Base-by-base conservation (phyloP, 257 asterid genomes). In the Handroanthus guayacan region DNA sequence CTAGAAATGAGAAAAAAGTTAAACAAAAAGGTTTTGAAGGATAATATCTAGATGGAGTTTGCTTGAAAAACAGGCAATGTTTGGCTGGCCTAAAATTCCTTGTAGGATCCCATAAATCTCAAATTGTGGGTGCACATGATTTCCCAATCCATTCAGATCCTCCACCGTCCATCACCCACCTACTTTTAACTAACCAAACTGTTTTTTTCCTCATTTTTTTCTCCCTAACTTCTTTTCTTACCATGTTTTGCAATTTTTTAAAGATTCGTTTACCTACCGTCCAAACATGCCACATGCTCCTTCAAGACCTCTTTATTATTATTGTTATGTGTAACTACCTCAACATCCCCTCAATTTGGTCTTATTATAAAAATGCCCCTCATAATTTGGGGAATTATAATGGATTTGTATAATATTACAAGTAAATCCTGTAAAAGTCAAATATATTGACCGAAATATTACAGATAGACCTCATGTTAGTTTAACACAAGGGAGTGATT, bases 251-350 rank as follows among this genome's bases (percentile, higher is more conserved):
- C 62, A 71, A 37, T 6, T 65, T 44, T 4, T 50, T 13, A 48
- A 36, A 71, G 47, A 84, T 83, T 80, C 75, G 75, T 73, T 75
- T 78, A 69, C 88, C 87, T 75, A 85, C 88, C 85, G 81, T 82
- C 88, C 90, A 80, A 80, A 83, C 92, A 85, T 70, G 83, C 71
- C 90, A 85, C 92, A 87, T 83, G 88, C 76, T 67, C 84, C 73
- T 61, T 64, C 79, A 48, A 63, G 3, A 50, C 67, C 44, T 50
- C 47, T 65, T 52, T 63, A 25, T 20, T 14, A 3, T 41, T 41
- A 41, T 39, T 34, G 31, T 25, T 25, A 25, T 25, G 31, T 25
- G 31, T 25, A 25, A 25, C 31, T 25, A 25, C 31, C 31, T 25
- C 31, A 25, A 25, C 31, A 25, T 25, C 31, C 31, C 31, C 31